Conservation (phyloP, 2,329 filamentous ascomycete species). For the Aspergillus intermedius region DNA sequence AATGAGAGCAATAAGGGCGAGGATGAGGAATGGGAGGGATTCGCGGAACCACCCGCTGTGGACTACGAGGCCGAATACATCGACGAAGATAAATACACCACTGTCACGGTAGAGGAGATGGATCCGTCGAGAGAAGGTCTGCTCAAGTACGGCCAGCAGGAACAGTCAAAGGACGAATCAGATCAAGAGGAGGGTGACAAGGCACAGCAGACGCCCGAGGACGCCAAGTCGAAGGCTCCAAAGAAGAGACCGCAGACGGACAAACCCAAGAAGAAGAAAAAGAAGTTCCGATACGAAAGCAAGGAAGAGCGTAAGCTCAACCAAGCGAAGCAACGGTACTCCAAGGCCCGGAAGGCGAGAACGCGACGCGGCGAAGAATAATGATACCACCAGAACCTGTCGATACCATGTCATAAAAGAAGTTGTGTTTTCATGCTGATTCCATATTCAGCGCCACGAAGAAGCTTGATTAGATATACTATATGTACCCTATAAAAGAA, state of each 20-base stretch:
- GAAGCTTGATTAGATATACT: conserved; percentile 8
- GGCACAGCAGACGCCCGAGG: conserved; percentile 26
- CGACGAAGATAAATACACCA: conserved; percentile 93
- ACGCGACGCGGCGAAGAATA: conserved; percentile 36
- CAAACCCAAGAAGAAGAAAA: conserved; percentile 72
- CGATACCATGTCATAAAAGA: conserved; percentile 3
- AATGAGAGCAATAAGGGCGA: conserved; percentile 33
- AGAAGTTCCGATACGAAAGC: conserved; percentile 86
- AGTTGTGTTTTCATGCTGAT: neutral
- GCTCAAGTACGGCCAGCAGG: conserved; percentile 44
- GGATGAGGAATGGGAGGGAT: conserved; percentile 59
- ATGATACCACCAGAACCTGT: conserved; percentile 15
- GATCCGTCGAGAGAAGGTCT: conserved; percentile 70
- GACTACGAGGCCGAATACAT: conserved; percentile 90
- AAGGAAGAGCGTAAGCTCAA: conserved; percentile 69
- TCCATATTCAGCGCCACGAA: neutral
- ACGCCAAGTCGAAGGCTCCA: conserved; percentile 30
- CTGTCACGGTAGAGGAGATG: conserved; percentile 87
- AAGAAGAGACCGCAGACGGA: conserved; percentile 46
- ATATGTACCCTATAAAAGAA: conserved; percentile 9
- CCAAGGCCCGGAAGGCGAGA: conserved; percentile 65
- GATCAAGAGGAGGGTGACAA: conserved; percentile 19
- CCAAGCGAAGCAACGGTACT: conserved; percentile 57
- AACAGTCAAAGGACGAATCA: conserved; percentile 18
- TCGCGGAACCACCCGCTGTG: conserved; percentile 50